phyloP scores from a whole-genome alignment of 83 land plant genomes.

The Picea abies region DNA sequence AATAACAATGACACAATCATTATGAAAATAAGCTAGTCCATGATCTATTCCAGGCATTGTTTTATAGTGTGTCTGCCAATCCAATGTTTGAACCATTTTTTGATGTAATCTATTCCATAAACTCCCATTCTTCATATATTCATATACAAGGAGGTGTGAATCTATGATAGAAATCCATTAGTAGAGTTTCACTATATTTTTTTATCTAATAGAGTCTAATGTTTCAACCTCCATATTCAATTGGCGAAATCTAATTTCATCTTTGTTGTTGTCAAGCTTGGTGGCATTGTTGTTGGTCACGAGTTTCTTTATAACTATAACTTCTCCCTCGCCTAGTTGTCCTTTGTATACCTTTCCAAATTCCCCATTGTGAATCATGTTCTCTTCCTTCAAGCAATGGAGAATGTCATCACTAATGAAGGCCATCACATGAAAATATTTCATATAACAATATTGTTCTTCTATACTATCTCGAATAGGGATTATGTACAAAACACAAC shows the following conservation, averaged over 20 bases:
- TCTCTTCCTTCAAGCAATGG: slow-evolving; percentile 36
- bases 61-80: too few species aligned
- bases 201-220: slow-evolving; percentile 34
- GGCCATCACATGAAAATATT: slow-evolving; percentile 26
- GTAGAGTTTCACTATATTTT: slow-evolving; percentile 40
- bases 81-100: too few species aligned
- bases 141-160: slow-evolving; percentile 10
- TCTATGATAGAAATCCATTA: slow-evolving; percentile 28
- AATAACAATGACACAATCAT: too few species aligned
- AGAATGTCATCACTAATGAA: slow-evolving; percentile 54
- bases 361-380: slow-evolving; percentile 59
- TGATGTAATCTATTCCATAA: too few species aligned
- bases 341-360: slow-evolving; percentile 69
- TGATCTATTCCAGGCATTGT: too few species aligned
- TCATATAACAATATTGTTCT: slow-evolving; percentile 50
- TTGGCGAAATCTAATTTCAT: slow-evolving; percentile 3
- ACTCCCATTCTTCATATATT: neutral
- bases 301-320: slow-evolving; percentile 64
- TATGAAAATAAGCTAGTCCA: neutral
- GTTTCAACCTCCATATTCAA: slow-evolving; percentile 37
- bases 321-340: slow-evolving; percentile 27
- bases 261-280: too few species aligned
- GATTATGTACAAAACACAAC: neutral
- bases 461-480: neutral
- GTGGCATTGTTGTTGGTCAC: slow-evolving; percentile 15